A percentile compares a stretch with the other conserved stretches of the same genome.
phyloP scores from a whole-genome alignment of 129 eudicot species.

The Glebionis coronaria region DNA sequence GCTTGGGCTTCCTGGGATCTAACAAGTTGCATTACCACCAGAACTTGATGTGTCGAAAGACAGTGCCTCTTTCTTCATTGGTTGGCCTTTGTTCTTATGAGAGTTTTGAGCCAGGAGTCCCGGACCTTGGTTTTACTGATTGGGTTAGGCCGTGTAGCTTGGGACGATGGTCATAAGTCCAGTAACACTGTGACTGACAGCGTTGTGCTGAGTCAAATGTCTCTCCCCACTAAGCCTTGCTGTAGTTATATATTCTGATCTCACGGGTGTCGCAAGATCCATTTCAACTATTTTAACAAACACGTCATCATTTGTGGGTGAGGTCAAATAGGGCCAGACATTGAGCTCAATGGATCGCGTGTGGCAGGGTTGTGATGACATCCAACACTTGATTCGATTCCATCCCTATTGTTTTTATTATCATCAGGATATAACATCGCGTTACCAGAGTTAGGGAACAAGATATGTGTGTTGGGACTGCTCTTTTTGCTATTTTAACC shows the following conservation, averaged over 20 bases:
- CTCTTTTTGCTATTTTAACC: too few relatives aligned
- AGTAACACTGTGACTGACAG: slow-evolving; percentile 35
- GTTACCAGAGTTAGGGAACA: slow-evolving; percentile 30
- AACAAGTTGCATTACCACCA: too few relatives aligned
- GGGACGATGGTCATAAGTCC: slow-evolving; percentile 46
- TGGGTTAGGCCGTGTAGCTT: slow-evolving; percentile 90
- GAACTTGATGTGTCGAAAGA: too few relatives aligned
- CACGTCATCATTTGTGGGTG: slow-evolving; percentile 38
- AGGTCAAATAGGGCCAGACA: slow-evolving; percentile 37
- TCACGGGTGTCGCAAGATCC: slow-evolving; percentile 51
- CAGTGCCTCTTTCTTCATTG: too few relatives aligned
- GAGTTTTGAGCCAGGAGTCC: slow-evolving; percentile 41
- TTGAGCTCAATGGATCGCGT: slow-evolving; percentile 27
- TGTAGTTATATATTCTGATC: slow-evolving; percentile 41
- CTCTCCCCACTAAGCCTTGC: slow-evolving; percentile 45
- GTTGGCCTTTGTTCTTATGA: slow-evolving; percentile 39
- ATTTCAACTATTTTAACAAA: slow-evolving; percentile 73
- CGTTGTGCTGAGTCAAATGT: slow-evolving; percentile 43
- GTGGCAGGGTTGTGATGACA: slow-evolving; percentile 71
- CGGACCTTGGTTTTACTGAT: slow-evolving; percentile 82
- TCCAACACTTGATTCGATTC: slow-evolving; percentile 94
- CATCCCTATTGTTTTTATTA: slow-evolving; percentile 75
- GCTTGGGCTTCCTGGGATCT: slow-evolving; percentile 61
- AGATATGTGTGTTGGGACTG: slow-evolving; percentile 48
- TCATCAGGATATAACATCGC: slow-evolving; percentile 29